These are phyloP conservation scores for Suillus clintonianus DNA, from an alignment of 768 basidiomycete genomes.

Conservation along the genomic window DNA sequence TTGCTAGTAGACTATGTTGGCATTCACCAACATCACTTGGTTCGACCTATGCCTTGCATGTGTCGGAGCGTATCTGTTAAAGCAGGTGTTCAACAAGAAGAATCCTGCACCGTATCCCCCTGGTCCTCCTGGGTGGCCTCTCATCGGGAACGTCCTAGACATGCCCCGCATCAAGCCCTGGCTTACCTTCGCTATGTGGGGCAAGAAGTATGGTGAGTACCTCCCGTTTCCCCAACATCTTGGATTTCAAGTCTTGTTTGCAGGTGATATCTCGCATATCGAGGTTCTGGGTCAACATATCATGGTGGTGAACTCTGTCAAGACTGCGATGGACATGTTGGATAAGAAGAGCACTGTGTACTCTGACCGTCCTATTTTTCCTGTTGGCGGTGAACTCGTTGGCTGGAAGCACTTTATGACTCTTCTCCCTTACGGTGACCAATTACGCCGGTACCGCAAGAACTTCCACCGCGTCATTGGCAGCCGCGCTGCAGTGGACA, in stretches of 20 bases:
- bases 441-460: conserved; percentile 43
- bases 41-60: conserved; percentile 33
- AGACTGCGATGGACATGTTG: conserved; percentile 55
- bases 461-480: conserved; percentile 45
- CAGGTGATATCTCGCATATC: conserved; percentile 62
- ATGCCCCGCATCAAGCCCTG: conserved; percentile 50
- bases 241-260: background rate
- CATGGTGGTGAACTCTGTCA: conserved; percentile 53
- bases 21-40: conserved; percentile 28
- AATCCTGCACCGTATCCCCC: conserved; percentile 39
- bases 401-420: conserved; percentile 35
- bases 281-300: conserved; percentile 62
- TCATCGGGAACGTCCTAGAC: conserved; percentile 51
- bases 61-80: conserved; percentile 28
- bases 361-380: conserved; percentile 58
- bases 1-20: conserved; percentile 2
- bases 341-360: conserved; percentile 68
- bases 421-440: conserved; percentile 42
- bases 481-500: conserved; percentile 34
- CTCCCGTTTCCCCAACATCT: background rate
- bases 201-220: conserved; percentile 41
- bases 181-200: conserved; percentile 48
- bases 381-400: conserved; percentile 39
- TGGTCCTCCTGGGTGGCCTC: conserved; percentile 45
- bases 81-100: conserved; percentile 18